Evolutionary conservation across 345 rosid species (phyloP), one percentile per base, ranked within the genome.

Genomic region (Citrus reticulata): DNA sequence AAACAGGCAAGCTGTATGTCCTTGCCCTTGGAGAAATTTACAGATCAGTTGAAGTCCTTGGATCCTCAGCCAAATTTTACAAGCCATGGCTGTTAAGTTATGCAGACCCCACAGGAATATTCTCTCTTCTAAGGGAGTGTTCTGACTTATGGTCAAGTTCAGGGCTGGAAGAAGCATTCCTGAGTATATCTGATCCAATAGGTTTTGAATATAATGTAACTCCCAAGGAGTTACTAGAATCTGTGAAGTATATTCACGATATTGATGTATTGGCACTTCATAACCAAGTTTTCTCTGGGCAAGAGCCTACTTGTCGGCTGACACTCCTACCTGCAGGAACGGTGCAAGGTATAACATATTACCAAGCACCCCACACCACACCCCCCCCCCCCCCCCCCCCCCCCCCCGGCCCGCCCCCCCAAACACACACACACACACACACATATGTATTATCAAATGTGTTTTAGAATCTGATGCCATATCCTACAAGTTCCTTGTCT

Each of bases 21-120:
- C 81, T 90, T 74, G 88, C 98, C 25, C 91, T 96, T 13, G 95
- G 97, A 68, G 98, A 96, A 82, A 87, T 96, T 75, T 93, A 86
- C 87, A 88, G 98, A 87, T 89, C 85, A n/a, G 86, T 81, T 46
- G 86, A 87, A 86, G 88, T 96, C 81, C 83, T 96, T 67, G 82
- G 81, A 85, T 86, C 85, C 62, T 85, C 98, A 2, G 81, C 81
- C 51, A 88, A 83, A 88, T 85, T 92, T 75, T 93, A 88, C 84
- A 91, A 85, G 83, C 95, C 98, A 39, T 96, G 98, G 98, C 75
- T 93, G 71, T 57, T 85, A 60, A 79, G 80, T 76, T 85, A 88
- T 16, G 69, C 86, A 68, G 78, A 88, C 77, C 70, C 84, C 68
- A 51, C 75, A 29, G 76, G 46, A 72, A 27, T 87, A 60, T 68